Evolutionary conservation across 305 asterid species (phyloP).

Genomic region (Petunia hybrid): DNA sequence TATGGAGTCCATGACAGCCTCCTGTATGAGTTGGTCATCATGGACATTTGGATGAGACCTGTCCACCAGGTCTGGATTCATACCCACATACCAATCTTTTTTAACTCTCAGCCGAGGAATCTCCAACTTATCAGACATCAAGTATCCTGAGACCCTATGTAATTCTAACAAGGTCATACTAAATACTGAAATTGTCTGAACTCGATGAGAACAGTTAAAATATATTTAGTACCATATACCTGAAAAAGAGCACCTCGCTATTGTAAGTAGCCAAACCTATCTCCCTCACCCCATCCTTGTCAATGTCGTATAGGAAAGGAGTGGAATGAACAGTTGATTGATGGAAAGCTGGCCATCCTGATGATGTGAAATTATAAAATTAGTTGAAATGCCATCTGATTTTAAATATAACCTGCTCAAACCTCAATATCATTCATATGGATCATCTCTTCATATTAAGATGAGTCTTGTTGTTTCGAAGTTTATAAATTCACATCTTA

Average conservation of each 20-base stretch:
- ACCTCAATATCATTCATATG: not conserved
- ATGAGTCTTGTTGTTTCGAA: not conserved
- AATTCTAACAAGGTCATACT: constrained; percentile 28
- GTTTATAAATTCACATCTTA: not conserved
- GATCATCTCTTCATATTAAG: not conserved
- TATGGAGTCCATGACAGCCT: constrained; percentile 59
- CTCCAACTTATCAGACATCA: constrained; percentile 91
- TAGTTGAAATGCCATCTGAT: not conserved
- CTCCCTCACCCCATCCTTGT: constrained; percentile 98
- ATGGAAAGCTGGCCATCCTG: constrained; percentile 99
- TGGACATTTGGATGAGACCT: constrained; percentile 94
- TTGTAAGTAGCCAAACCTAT: constrained; percentile 94
- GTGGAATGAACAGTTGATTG: constrained; percentile 97
- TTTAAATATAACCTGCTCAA: not conserved
- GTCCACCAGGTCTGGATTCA: constrained; percentile 84
- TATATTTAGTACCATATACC: constrained; percentile 49
- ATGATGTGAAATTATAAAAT: constrained; percentile 30
- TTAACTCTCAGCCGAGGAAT: constrained; percentile 89
- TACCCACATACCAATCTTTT: constrained; percentile 96
- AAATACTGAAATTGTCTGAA: constrained; percentile 27
- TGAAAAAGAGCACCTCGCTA: constrained; percentile 97
- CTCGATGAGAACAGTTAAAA: constrained; percentile 7
- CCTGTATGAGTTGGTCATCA: constrained; percentile 75
- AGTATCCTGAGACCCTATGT: constrained; percentile 87
- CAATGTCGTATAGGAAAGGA: constrained; percentile 93